phyloP scores from a whole-genome alignment of 2,329 filamentous ascomycete genomes.

The Massarina eburnea region DNA sequence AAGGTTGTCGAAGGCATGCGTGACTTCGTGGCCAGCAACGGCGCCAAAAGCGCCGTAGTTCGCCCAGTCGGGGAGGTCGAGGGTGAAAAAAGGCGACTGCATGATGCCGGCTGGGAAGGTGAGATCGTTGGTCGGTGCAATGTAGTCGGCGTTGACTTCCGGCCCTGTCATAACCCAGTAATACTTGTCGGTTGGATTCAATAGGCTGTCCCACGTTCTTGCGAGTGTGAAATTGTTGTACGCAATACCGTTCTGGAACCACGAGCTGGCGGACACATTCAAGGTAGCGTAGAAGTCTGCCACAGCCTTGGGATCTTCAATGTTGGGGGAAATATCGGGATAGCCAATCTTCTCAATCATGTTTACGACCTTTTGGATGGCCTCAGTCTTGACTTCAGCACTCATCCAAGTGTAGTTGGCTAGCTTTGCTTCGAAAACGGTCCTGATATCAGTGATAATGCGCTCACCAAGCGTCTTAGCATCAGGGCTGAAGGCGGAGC shows the following conservation, averaged over 20 bases:
- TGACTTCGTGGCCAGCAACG: constrained; percentile 67
- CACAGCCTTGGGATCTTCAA: background rate
- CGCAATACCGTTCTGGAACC: background rate
- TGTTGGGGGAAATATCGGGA: constrained; percentile 2
- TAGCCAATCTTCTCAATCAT: constrained; percentile 2
- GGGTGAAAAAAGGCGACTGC: constrained; percentile 66
- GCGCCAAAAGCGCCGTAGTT: constrained; percentile 68
- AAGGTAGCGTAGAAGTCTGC: background rate
- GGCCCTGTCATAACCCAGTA: background rate
- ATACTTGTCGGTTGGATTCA: background rate
- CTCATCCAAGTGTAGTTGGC: constrained; percentile 1
- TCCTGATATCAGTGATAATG: constrained; percentile 40
- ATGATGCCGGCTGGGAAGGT: constrained; percentile 60
- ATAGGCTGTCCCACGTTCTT: background rate
- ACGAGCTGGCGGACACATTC: background rate
- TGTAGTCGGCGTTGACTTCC: constrained; percentile 1
- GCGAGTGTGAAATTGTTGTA: constrained; percentile 2
- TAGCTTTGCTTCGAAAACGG: background rate
- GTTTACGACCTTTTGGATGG: constrained; percentile 1
- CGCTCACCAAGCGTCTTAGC: constrained; percentile 25
- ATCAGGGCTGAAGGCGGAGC: background rate
- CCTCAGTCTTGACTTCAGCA: background rate
- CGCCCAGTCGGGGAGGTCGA: constrained; percentile 62
- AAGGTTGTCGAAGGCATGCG: constrained; percentile 68
- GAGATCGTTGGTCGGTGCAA: background rate